A percentile compares a stretch with the other conserved stretches of the same genome.
Evolutionary conservation across 768 basidiomycete species (phyloP).

Genomic region (Panaeolus cyanescens): DNA sequence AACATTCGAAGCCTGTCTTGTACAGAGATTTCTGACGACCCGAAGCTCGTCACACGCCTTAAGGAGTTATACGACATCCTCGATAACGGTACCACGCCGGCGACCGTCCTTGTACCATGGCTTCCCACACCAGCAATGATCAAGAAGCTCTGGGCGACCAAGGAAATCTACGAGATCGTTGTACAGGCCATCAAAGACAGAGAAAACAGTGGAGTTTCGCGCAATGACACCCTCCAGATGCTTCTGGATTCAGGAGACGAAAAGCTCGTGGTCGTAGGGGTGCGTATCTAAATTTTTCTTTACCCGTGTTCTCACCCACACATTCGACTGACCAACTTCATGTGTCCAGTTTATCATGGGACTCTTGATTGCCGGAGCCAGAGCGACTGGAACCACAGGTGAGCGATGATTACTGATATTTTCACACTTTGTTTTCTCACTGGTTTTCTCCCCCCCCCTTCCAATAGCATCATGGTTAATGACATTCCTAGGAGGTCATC

Average conservation of each 20-base stretch:
- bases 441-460: slow-evolving; percentile 8
- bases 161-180: slow-evolving; percentile 74
- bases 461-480: slow-evolving; percentile 69
- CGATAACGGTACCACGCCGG: slow-evolving; percentile 71
- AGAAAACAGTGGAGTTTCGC: slow-evolving; percentile 53
- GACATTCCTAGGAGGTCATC: slow-evolving; percentile 69
- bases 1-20: slow-evolving; percentile 70
- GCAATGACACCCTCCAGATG: slow-evolving; percentile 73
- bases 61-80: slow-evolving; percentile 67
- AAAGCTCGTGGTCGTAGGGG: slow-evolving; percentile 67
- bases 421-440: slow-evolving; percentile 14
- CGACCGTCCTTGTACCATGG: slow-evolving; percentile 76
- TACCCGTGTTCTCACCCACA: slow-evolving; percentile 15
- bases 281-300: slow-evolving; percentile 33
- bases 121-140: slow-evolving; percentile 74
- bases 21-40: slow-evolving; percentile 70
- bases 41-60: slow-evolving; percentile 59
- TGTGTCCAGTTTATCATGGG: slow-evolving; percentile 76
- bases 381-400: slow-evolving; percentile 78
- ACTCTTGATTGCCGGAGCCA: slow-evolving; percentile 75
- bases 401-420: slow-evolving; percentile 20
- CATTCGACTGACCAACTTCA: slow-evolving; percentile 18
- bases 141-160: slow-evolving; percentile 70
- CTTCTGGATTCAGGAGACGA: slow-evolving; percentile 74
- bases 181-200: slow-evolving; percentile 57